Evolutionary conservation across 768 basidiomycete species (phyloP).

Genomic region (Calvatia gigantea): DNA sequence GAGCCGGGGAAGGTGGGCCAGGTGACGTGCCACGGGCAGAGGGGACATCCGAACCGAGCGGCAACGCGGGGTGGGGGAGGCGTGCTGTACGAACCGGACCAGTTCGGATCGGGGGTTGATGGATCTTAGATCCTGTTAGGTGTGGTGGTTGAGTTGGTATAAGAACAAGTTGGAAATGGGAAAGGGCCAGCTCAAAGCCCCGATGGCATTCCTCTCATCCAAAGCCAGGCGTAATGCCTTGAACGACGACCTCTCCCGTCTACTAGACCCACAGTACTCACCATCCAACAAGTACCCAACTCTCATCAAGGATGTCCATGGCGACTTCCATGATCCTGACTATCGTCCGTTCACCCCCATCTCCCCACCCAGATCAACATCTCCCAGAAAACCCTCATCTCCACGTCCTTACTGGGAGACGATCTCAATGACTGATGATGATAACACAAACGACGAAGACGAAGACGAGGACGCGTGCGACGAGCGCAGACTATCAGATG

Average conservation of each 20-base stretch:
- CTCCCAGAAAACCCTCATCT: background rate
- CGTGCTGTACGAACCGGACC: background rate
- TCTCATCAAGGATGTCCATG: slow-evolving; percentile 13
- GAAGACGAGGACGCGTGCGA: slow-evolving; percentile 9
- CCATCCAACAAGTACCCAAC: slow-evolving; percentile 4
- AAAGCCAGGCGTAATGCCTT: slow-evolving; percentile 4
- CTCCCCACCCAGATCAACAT: background rate
- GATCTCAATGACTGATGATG: slow-evolving; percentile 6
- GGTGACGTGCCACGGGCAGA: background rate
- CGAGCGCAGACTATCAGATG: slow-evolving; percentile 8
- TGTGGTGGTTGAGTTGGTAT: background rate
- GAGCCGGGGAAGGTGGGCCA: background rate
- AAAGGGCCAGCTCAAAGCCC: background rate
- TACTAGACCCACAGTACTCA: slow-evolving; percentile 17
- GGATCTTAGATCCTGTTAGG: background rate
- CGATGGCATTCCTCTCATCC: slow-evolving; percentile 7
- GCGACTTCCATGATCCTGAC: slow-evolving; percentile 19
- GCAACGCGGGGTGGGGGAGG: slow-evolving; percentile 11
- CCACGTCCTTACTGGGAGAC: slow-evolving; percentile 12
- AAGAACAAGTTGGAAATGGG: background rate
- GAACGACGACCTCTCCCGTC: slow-evolving; percentile 14
- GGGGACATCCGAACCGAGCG: background rate
- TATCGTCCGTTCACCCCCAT: slow-evolving; percentile 17
- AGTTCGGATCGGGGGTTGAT: background rate
- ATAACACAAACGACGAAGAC: slow-evolving; percentile 1